Conservation (phyloP, 1,139 yeast genomes). For the Lodderomyces metapsilosis region DNA sequence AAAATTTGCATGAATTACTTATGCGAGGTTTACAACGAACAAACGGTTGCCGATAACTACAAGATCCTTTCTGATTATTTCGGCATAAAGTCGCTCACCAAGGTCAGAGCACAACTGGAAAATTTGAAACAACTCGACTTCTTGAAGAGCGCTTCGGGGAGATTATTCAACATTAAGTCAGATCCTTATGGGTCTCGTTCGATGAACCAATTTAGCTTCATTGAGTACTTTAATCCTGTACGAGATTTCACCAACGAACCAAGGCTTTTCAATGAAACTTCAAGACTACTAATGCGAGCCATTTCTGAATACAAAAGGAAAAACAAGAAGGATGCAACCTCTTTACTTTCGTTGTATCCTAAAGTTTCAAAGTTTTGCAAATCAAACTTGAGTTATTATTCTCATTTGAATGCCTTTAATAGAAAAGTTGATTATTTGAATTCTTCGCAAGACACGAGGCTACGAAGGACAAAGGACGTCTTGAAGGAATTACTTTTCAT, state of each 20-base stretch:
- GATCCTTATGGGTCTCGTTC: constrained; percentile 8
- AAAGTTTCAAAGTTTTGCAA: constrained; percentile 26
- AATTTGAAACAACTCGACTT: constrained; percentile 5
- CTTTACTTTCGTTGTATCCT: constrained; percentile 34
- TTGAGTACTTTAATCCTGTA: constrained; percentile 13
- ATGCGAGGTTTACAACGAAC: constrained; percentile 6
- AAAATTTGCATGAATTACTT: constrained; percentile 10
- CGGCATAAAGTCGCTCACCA: constrained; percentile 17
- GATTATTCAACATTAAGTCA: constrained; percentile 8
- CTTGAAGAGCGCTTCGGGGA: constrained; percentile 10
- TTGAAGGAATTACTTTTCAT: constrained; percentile 1
- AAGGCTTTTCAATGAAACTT: background rate
- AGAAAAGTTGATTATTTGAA: constrained; percentile 3
- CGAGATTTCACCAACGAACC: constrained; percentile 1
- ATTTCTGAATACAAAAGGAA: constrained; percentile 19
- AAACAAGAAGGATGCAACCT: constrained; percentile 20
- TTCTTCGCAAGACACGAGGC: background rate
- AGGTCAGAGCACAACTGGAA: constrained; percentile 8
- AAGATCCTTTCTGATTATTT: constrained; percentile 29
- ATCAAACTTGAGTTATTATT: constrained; percentile 2
- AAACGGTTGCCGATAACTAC: constrained; percentile 19
- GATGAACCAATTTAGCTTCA: constrained; percentile 11
- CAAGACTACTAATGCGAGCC: constrained; percentile 6
- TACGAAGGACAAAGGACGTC: constrained; percentile 3
- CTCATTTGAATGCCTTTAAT: background rate